phyloP scores from a whole-genome alignment of 306 rosid genomes.

The Clitoria ternatea region DNA sequence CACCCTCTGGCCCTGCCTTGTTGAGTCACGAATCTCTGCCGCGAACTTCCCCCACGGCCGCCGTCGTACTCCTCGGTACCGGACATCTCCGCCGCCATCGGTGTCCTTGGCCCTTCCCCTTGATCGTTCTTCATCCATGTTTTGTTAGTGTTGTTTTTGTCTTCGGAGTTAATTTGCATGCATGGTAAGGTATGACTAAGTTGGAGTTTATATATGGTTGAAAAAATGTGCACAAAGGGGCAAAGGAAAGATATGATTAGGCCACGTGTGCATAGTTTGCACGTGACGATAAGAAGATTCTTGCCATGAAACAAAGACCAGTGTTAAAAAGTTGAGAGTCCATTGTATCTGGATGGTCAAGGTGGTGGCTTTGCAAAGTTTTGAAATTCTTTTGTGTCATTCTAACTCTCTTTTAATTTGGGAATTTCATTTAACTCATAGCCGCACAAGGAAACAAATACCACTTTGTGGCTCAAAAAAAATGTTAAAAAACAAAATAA shows the following conservation, averaged over 20 bases:
- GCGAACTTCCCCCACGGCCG: slow-evolving; percentile 95
- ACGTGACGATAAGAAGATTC: slow-evolving; percentile 42
- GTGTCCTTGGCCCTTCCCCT: slow-evolving; percentile 30
- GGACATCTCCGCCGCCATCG: slow-evolving; percentile 34
- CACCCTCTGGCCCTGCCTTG: slow-evolving; percentile 58
- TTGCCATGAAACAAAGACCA: not conserved
- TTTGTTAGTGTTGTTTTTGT: not conserved
- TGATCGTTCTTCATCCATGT: slow-evolving; percentile 30
- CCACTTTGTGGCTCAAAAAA: slow-evolving; percentile 19
- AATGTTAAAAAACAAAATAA: not conserved
- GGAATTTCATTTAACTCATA: not conserved
- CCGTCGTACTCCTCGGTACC: slow-evolving; percentile 66
- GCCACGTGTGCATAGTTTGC: slow-evolving; percentile 27
- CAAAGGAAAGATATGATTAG: not conserved
- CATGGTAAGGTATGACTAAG: slow-evolving; percentile 28
- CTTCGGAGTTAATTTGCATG: slow-evolving; percentile 20
- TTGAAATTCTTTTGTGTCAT: slow-evolving; percentile 22
- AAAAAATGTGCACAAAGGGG: not conserved
- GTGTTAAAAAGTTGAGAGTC: slow-evolving; percentile 21
- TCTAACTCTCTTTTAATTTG: not conserved
- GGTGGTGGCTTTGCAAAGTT: slow-evolving; percentile 48
- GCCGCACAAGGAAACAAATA: slow-evolving; percentile 3
- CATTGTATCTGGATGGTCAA: slow-evolving; percentile 74
- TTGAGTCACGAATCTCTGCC: slow-evolving; percentile 86
- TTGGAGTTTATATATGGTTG: slow-evolving; percentile 32